Base-by-base conservation (phyloP, 1,284 basidiomycete genomes). In the Kalmanozyma brasiliensis region DNA sequence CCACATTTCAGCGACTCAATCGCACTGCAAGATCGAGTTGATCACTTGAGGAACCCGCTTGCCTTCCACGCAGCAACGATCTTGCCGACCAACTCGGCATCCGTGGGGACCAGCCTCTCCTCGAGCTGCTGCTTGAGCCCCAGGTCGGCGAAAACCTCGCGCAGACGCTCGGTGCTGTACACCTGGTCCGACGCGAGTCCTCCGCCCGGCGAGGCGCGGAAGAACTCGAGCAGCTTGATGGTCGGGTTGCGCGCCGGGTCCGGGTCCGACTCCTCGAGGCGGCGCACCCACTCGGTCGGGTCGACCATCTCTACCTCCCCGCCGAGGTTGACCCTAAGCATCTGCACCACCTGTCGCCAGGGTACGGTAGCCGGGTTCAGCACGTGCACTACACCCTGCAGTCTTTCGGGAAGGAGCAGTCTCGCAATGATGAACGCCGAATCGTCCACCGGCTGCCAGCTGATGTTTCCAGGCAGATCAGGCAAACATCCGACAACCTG, bases 221-320 rank as follows among this genome's bases (percentile, higher is more conserved):
- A 85, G 76, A 83, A 84, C 3, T 76, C 77, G 38, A 86, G 65
- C 47, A 87, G 79, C 80, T 87, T 87, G 62, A 85, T 83, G 3
- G 84, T 85, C 6, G 86, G 87, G 71, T 87, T 87, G 14, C 68
- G 77, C 1, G 52, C 74, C 9, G 84, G 83, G 36, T 87, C 46
- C 0, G 81, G 66, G 37, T 86, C 83, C n/a, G 83, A 85, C 43
- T 79, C 77, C 0, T 80, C 81, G 29, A 88, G 77, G 0, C 79
- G 76, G 37, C 83, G 78, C 16, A 88, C 74, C 87, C 89, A 75
- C 84, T 85, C 60, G 81, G 83, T 43, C 87, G 87, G 53, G 85
- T 90, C 87, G 24, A 92, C 90, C 34, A 90, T 86, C 75, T 93
- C 89, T 69, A 94, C 88, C 26, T 79, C 87, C 78, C 92, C 89